Evolutionary conservation across 2,329 filamentous ascomycete species (phyloP), one percentile per base, ranked within the genome.

Genomic region (Pseudogymnoascus sp.): DNA sequence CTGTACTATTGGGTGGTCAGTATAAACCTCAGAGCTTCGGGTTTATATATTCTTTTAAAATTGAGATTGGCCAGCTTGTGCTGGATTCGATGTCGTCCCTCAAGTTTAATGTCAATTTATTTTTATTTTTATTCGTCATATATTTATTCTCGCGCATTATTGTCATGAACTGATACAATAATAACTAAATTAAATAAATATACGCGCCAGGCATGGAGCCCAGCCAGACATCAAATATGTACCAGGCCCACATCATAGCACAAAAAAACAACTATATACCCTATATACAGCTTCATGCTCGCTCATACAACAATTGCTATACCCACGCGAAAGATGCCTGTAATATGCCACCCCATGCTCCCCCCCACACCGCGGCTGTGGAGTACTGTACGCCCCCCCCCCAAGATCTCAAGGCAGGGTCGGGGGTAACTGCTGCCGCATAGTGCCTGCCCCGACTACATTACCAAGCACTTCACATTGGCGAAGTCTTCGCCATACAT

Each of bases 401-500:
- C 21, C n/a, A 19, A 19, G 8, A n/a, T 31, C 25, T 6, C n/a
- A 31, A 19, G 48, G 10, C 6, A 34, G 14, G 43, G 3, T 23
- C 45, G 6, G 11, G 41, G 23, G 14, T 21, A 25, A 25, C 6
- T 25, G 14, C 13, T 51, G 45, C 21, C 45, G 4, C 10, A 57
- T 34, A 57, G 10, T 57, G 16, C n/a, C 51, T 57, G 16, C 28
- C 10, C 16, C 25, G 25, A 28, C n/a, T 70, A 83, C 87, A 90
- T 89, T 43, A 89, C 73, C 23, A 72, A 71, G 71, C 88, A 90
- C 66, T 82, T 80, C 39, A 79, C 77, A 66, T 82, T 75, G 63
- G 80, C 83, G 73, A 90, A 90, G 57, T 80, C 77, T 61, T 86
- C 83, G 1, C 89, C 90, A 70, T 88, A 91, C 67, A 87, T 80